phyloP scores from a whole-genome alignment of 768 basidiomycete genomes.

The Tephrocybe sp. region DNA sequence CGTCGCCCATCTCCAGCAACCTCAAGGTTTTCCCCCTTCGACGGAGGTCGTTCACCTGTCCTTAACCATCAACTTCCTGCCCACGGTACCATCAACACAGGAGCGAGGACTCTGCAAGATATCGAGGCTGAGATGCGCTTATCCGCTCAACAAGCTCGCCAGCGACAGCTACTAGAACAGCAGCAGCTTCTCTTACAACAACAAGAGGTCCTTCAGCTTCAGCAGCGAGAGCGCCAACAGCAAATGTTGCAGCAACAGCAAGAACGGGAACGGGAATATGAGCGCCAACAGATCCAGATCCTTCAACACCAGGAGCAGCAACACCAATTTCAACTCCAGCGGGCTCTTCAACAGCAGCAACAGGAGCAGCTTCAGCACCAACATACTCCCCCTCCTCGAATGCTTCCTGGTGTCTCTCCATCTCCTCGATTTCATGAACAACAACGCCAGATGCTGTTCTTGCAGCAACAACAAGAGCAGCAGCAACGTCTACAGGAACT shows the following conservation, averaged over 20 bases:
- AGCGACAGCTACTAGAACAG: slow-evolving; percentile 23
- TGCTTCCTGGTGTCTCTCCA: slow-evolving; percentile 66
- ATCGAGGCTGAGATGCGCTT: slow-evolving; percentile 85
- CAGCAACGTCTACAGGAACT: slow-evolving; percentile 60
- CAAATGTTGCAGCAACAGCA: slow-evolving; percentile 9
- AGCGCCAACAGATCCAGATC: slow-evolving; percentile 48
- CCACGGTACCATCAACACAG: slow-evolving; percentile 32
- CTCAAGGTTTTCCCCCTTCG: slow-evolving; percentile 41
- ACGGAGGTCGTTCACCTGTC: slow-evolving; percentile 20
- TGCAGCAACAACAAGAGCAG: slow-evolving; percentile 69
- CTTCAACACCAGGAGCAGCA: slow-evolving; percentile 50
- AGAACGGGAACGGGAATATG: slow-evolving; percentile 34
- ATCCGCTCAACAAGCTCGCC: slow-evolving; percentile 45
- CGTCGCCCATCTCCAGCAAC: slow-evolving; percentile 30
- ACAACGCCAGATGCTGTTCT: slow-evolving; percentile 64
- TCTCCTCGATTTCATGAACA: slow-evolving; percentile 81
- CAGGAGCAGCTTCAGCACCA: slow-evolving; percentile 48
- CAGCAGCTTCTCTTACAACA: slow-evolving; percentile 44
- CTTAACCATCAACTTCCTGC: slow-evolving; percentile 32
- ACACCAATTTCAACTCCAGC: slow-evolving; percentile 47
- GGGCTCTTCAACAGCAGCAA: slow-evolving; percentile 49
- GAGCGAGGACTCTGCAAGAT: slow-evolving; percentile 71
- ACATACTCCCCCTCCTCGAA: slow-evolving; percentile 69
- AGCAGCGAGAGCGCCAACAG: slow-evolving; percentile 34
- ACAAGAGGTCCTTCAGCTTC: slow-evolving; percentile 35